A percentile compares a stretch with the other conserved stretches of the same genome.
These are phyloP conservation scores for Xylariaceae sp. DNA, from an alignment of 2,329 filamentous ascomycete genomes.

Conservation along the genomic window DNA sequence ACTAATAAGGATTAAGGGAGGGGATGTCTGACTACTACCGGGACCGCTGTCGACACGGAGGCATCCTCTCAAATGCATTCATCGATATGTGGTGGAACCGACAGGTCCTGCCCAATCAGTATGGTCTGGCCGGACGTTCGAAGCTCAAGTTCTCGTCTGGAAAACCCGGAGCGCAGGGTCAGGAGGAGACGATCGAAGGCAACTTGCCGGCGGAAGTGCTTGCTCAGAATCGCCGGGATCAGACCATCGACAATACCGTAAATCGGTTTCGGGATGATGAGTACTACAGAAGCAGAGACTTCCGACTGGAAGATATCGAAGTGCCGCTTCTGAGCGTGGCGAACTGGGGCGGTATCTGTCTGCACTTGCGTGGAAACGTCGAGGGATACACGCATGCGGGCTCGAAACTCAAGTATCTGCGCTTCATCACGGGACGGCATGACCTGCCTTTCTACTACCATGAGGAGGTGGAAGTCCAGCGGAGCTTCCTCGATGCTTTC, in stretches of 20 bases:
- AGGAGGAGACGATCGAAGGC: slow-evolving; percentile 53
- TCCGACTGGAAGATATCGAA: slow-evolving; percentile 58
- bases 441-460: slow-evolving; percentile 68
- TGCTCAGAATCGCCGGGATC: slow-evolving; percentile 43
- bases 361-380: slow-evolving; percentile 65
- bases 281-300: slow-evolving; percentile 63
- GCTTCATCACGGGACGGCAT: slow-evolving; percentile 64
- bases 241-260: slow-evolving; percentile 41
- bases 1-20: slow-evolving; percentile 32
- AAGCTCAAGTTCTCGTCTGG: slow-evolving; percentile 30
- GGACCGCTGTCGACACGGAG: slow-evolving; percentile 56
- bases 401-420: slow-evolving; percentile 62
- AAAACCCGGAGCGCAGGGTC: slow-evolving; percentile 28
- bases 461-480: slow-evolving; percentile 63
- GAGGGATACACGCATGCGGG: slow-evolving; percentile 59
- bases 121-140: slow-evolving; percentile 44
- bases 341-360: slow-evolving; percentile 66
- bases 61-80: slow-evolving; percentile 54
- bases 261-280: slow-evolving; percentile 56
- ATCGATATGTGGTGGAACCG: slow-evolving; percentile 63
- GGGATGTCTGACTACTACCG: slow-evolving; percentile 51
- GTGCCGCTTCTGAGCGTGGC: slow-evolving; percentile 62
- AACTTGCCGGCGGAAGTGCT: slow-evolving; percentile 50
- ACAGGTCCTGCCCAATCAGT: slow-evolving; percentile 63
- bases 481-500: slow-evolving; percentile 65